A percentile compares a stretch with the other conserved stretches of the same genome.
Evolutionary conservation across 768 basidiomycete species (phyloP).

Genomic region (Suillus alpinus): DNA sequence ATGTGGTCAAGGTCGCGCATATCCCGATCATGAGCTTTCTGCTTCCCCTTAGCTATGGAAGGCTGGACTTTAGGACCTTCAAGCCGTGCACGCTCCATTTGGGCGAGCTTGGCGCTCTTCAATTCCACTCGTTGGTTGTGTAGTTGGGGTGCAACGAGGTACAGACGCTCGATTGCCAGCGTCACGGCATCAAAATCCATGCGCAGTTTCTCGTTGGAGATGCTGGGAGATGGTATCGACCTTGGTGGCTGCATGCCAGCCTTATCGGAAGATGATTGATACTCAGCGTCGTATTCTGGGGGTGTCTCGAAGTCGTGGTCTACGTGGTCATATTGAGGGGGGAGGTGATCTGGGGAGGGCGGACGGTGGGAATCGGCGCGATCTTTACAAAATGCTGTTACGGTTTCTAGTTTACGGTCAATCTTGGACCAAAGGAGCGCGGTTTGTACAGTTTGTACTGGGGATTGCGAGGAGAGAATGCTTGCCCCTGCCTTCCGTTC

Average conservation of each 20-base stretch:
- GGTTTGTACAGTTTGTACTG: constrained; percentile 52
- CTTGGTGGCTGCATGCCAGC: constrained; percentile 10
- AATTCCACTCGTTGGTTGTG: constrained; percentile 93
- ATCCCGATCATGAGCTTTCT: constrained; percentile 43
- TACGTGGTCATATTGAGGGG: constrained; percentile 52
- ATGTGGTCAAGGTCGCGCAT: constrained; percentile 66
- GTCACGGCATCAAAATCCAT: constrained; percentile 84
- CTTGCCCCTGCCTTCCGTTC: constrained; percentile 2
- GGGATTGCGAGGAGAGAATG: constrained; percentile 21
- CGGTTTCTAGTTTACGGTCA: constrained; percentile 68
- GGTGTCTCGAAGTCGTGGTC: constrained; percentile 23
- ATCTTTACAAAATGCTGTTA: constrained; percentile 64
- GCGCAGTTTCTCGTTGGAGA: constrained; percentile 40
- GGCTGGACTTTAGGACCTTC: constrained; percentile 30
- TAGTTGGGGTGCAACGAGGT: constrained; percentile 82
- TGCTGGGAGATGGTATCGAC: constrained; percentile 11
- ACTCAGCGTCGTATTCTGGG: constrained; percentile 23
- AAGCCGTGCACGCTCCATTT: constrained; percentile 69
- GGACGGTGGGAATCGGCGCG: constrained; percentile 32
- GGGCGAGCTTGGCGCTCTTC: constrained; percentile 61
- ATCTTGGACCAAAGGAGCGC: constrained; percentile 74
- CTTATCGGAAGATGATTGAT: constrained; percentile 9
- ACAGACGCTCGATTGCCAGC: constrained; percentile 86
- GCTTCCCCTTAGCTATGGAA: constrained; percentile 39
- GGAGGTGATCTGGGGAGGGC: constrained; percentile 33